phyloP scores from a whole-genome alignment of 768 basidiomycete species.

The Russula compacta region DNA sequence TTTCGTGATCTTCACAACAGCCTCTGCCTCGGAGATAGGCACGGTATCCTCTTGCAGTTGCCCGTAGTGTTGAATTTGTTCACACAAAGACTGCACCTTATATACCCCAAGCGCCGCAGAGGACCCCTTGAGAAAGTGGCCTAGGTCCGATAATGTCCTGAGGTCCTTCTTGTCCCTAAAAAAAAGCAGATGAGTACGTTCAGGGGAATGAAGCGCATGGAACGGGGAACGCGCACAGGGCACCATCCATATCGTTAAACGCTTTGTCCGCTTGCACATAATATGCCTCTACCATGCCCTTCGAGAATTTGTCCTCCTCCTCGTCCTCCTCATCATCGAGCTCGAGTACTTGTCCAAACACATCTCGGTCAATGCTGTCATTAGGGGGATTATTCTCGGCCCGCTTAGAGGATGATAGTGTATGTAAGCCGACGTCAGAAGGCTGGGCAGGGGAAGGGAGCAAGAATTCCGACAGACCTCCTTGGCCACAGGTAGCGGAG shows the following conservation, averaged over 20 bases:
- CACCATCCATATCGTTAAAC: slow-evolving; percentile 64
- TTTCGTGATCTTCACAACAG: slow-evolving; percentile 9
- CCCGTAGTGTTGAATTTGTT: slow-evolving; percentile 79
- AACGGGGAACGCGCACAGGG: slow-evolving; percentile 9
- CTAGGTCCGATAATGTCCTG: slow-evolving; percentile 55
- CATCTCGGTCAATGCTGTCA: slow-evolving; percentile 66
- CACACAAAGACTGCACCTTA: slow-evolving; percentile 78
- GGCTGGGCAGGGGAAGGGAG: background rate
- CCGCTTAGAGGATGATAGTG: background rate
- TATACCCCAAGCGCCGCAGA: slow-evolving; percentile 86
- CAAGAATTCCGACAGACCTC: background rate
- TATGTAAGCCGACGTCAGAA: background rate
- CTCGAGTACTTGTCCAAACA: slow-evolving; percentile 81
- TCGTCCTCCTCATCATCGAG: slow-evolving; percentile 85
- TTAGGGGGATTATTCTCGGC: background rate
- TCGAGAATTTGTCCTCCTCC: slow-evolving; percentile 72
- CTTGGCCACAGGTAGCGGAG: background rate
- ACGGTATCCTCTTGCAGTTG: background rate
- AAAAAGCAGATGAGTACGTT: slow-evolving; percentile 36
- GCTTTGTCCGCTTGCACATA: slow-evolving; percentile 72
- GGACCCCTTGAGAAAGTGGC: slow-evolving; percentile 96
- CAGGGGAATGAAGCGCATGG: background rate
- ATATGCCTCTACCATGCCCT: slow-evolving; percentile 70
- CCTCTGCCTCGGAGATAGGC: background rate
- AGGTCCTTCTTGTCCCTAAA: slow-evolving; percentile 45